A percentile compares a stretch with the other conserved stretches of the same genome.
Conservation (phyloP, 345 rosid genomes). For the Limnanthes douglasii region DNA sequence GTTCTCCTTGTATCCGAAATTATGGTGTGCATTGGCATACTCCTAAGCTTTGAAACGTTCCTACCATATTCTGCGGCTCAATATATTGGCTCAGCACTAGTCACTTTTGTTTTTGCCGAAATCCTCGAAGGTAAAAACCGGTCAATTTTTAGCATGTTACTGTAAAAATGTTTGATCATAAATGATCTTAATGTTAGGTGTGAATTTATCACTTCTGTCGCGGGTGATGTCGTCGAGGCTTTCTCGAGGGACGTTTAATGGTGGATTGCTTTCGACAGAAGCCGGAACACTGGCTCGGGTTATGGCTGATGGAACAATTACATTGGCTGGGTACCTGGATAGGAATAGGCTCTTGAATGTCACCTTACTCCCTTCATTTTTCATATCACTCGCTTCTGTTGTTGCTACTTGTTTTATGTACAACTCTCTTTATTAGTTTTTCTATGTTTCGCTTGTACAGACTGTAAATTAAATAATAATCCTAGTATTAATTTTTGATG, state of each 20-base stretch:
- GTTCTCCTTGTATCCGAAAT: slow-evolving; percentile 58
- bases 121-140: slow-evolving; percentile 35
- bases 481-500: no score
- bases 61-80: slow-evolving; percentile 36
- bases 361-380: slow-evolving; percentile 33
- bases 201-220: slow-evolving; percentile 37
- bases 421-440: slow-evolving; percentile 29
- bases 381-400: slow-evolving; percentile 34
- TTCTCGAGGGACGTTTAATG: slow-evolving; percentile 38
- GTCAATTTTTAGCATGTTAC: background rate
- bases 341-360: slow-evolving; percentile 25
- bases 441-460: background rate
- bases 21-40: slow-evolving; percentile 32
- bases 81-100: slow-evolving; percentile 28
- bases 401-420: slow-evolving; percentile 34
- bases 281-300: slow-evolving; percentile 48
- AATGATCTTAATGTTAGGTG: slow-evolving; percentile 15
- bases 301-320: slow-evolving; percentile 47
- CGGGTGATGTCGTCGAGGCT: slow-evolving; percentile 51
- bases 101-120: slow-evolving; percentile 43
- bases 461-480: no score
- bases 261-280: slow-evolving; percentile 49
- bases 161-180: background rate
- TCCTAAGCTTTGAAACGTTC: slow-evolving; percentile 28
- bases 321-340: slow-evolving; percentile 30